Evolutionary conservation across 1,139 yeast genomes (phyloP).

Genomic region (Diutina mesorugosa): DNA sequence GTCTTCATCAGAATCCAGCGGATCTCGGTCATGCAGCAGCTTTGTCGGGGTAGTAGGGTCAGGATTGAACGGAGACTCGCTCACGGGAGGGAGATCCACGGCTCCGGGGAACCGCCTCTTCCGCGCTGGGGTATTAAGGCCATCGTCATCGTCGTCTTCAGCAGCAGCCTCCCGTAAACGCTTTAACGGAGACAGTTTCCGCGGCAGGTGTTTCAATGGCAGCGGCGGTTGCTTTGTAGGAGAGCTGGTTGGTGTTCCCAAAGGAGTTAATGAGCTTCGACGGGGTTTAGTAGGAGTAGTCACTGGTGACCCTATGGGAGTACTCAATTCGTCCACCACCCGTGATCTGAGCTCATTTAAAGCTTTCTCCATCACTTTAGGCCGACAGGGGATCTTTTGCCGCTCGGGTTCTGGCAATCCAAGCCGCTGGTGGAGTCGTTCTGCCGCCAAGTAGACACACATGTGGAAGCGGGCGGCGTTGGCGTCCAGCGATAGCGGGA

Average conservation of each 20-base stretch:
- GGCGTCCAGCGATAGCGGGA: slow-evolving; percentile 33
- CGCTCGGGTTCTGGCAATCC: slow-evolving; percentile 33
- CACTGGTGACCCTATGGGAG: slow-evolving; percentile 16
- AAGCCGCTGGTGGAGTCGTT: slow-evolving; percentile 28
- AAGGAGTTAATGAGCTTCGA: background rate
- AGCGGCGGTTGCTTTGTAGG: slow-evolving; percentile 1
- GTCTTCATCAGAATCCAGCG: background rate
- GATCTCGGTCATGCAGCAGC: slow-evolving; percentile 3
- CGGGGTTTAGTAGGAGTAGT: slow-evolving; percentile 15
- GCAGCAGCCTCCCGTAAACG: slow-evolving; percentile 9
- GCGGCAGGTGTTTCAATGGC: slow-evolving; percentile 9
- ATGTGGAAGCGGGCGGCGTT: slow-evolving; percentile 56
- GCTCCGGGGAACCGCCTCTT: background rate
- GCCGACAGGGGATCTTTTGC: slow-evolving; percentile 46
- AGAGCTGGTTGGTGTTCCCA: slow-evolving; percentile 2
- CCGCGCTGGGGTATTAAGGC: background rate
- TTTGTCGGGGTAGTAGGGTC: slow-evolving; percentile 10
- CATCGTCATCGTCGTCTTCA: slow-evolving; percentile 3
- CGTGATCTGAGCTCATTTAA: slow-evolving; percentile 31
- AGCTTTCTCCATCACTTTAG: slow-evolving; percentile 25
- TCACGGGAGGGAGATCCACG: background rate
- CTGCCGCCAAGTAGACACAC: slow-evolving; percentile 50
- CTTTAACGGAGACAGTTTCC: slow-evolving; percentile 17
- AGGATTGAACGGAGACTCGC: slow-evolving; percentile 16
- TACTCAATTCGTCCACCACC: slow-evolving; percentile 8